These are phyloP conservation scores for Lodderomyces margitis DNA, from an alignment of 1,139 yeast genomes.

Conservation along the genomic window DNA sequence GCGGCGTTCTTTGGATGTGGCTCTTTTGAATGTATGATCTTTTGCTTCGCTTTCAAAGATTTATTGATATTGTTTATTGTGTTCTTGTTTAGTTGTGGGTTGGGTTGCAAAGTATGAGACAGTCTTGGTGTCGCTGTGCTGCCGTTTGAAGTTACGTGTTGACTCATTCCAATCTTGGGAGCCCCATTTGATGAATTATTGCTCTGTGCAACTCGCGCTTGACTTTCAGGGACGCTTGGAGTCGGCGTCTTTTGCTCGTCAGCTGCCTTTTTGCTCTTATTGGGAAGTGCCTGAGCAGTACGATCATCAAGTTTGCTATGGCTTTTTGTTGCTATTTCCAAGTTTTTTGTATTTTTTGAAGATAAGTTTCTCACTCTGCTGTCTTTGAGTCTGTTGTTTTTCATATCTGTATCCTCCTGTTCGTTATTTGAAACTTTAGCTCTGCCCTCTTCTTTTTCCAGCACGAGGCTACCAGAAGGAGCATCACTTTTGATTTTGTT, in stretches of 20 bases:
- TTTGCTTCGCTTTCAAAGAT: constrained; percentile 42
- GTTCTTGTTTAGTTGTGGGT: constrained; percentile 25
- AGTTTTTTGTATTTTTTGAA: constrained; percentile 5
- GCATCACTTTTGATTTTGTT: not conserved
- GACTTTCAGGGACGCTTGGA: not conserved
- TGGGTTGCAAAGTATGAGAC: constrained; percentile 4
- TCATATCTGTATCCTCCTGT: not conserved
- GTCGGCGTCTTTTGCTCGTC: not conserved
- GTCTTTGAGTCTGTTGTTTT: not conserved
- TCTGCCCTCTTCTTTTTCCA: not conserved
- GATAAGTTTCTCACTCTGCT: not conserved
- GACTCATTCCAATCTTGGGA: not conserved
- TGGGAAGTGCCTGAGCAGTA: not conserved
- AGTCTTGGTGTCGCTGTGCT: not conserved
- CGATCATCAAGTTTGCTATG: not conserved
- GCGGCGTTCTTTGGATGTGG: constrained; percentile 38
- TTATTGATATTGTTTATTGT: constrained; percentile 38
- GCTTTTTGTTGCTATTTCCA: constrained; percentile 2
- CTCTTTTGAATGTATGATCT: constrained; percentile 36
- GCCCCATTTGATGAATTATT: not conserved
- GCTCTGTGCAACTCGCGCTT: not conserved
- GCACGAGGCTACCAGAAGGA: not conserved
- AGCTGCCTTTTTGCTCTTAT: not conserved
- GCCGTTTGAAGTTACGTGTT: not conserved
- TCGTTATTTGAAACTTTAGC: not conserved